Evolutionary conservation across 2,329 filamentous ascomycete genomes (phyloP), one percentile per base, ranked within the genome.

Genomic region (Sclerotinia minor): DNA sequence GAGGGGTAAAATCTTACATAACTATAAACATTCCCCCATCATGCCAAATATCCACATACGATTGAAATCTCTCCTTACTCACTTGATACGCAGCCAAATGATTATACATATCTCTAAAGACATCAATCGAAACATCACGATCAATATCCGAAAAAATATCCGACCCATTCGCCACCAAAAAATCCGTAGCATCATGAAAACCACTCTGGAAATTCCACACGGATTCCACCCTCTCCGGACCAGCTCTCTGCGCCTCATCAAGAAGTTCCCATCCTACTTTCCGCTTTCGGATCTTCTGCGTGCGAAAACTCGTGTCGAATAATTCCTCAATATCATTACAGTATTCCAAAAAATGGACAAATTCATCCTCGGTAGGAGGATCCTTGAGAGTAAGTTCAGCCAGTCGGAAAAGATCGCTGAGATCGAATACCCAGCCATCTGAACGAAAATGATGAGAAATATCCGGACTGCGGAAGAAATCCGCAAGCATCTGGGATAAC

Each of bases 381-480:
- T 45, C 24, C 21, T 60, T 2, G 11, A 60, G 9, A 29, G 24
- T 17, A 60, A 29, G 17, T 45, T 41, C 35, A 2, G 19, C n/a
- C 9, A 60, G 24, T 19, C 35, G n/a, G 15, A 60, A 45, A n/a
- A 60, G 21, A 19, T 60, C 38, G 9, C 45, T n/a, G 13, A 44
- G n/a, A 8, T 41, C 38, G 38, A 44, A 44, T 24, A 29, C 35
- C 35, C 35, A 60, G 11, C 57, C 57, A 29, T 41, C 57, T 29
- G 35, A 41, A 6, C 57, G 57, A 41, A 60, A 60, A 17, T 29
- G 35, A 32, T 45, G 38, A 24, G 57, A 41, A 9, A 60, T 45
- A 47, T 60, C 57, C 7, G 57, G 57, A 24, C 57, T 60, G n/a
- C 57, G 57, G 21, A 60, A 60, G 7, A 60, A 60, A 9, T 29